Percentiles rank a stretch among this genome's conserved stretches.
These are phyloP conservation scores for Erigeron canadensis DNA, from an alignment of 129 eudicot genomes.

Conservation along the genomic window DNA sequence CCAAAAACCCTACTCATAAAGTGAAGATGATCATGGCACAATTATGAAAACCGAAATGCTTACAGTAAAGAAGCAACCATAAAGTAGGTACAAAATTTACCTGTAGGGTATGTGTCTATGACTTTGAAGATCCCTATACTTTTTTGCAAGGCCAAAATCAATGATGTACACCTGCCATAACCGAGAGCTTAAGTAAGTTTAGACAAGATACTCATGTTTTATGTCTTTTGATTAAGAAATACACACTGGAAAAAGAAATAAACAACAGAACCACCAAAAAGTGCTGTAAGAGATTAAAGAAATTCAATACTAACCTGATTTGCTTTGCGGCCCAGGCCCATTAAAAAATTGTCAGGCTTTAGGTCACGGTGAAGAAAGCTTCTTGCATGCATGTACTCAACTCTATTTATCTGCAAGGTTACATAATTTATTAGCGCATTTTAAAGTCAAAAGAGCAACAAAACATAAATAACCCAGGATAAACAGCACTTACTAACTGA, in stretches of 20 bases:
- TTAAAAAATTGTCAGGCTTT: conserved; percentile 97
- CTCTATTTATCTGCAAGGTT: conserved; percentile 79
- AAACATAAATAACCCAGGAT: background rate
- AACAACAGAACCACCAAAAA: background rate
- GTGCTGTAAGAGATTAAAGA: background rate
- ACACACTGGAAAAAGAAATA: background rate
- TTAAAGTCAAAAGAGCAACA: background rate
- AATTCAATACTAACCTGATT: conserved; percentile 56
- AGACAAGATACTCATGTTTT: background rate
- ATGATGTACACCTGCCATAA: conserved; percentile 62
- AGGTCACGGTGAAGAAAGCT: conserved; percentile 99
- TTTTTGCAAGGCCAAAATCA: conserved; percentile 91
- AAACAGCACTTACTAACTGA: conserved; percentile 64
- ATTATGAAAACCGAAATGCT: background rate
- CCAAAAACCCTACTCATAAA: background rate
- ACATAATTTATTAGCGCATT: conserved; percentile 17
- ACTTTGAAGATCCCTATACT: conserved; percentile 84
- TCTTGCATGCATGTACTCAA: conserved; percentile 96
- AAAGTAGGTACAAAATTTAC: conserved; percentile 34
- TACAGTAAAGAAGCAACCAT: background rate
- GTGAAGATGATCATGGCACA: conserved; percentile 4
- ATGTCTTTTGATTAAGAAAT: background rate
- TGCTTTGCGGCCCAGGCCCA: conserved; percentile 99
- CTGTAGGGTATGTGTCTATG: conserved; percentile 89
- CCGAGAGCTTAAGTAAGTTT: conserved; percentile 5